Conservation (phyloP, 306 rosid species). For the Lagenaria siceraria region DNA sequence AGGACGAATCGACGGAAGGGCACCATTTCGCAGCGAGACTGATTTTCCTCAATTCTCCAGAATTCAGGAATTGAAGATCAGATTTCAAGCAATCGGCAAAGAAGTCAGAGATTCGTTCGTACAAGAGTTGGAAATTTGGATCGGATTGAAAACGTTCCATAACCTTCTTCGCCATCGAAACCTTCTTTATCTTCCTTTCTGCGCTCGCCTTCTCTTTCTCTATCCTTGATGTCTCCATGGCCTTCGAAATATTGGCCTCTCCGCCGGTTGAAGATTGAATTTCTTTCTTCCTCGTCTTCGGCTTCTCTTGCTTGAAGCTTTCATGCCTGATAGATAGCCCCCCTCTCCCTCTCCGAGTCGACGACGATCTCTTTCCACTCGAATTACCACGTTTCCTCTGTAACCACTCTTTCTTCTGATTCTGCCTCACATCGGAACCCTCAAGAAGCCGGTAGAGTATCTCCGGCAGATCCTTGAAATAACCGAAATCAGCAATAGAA, state of each 20-base stretch:
- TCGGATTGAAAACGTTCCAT: conserved; percentile 24
- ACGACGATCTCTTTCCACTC: not conserved
- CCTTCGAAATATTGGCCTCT: not conserved
- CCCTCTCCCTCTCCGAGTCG: not conserved
- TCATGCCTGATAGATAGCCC: not conserved
- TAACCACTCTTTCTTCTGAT: conserved; percentile 23
- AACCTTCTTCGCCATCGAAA: conserved; percentile 48
- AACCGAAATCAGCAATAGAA: conserved; percentile 47
- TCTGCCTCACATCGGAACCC: conserved; percentile 24
- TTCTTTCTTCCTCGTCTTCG: not conserved
- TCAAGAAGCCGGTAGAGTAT: conserved; percentile 45
- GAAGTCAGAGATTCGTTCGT: conserved; percentile 36
- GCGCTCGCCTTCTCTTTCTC: conserved; percentile 29
- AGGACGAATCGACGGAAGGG: conserved; percentile 59
- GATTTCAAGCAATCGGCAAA: conserved; percentile 39
- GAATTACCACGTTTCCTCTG: not conserved
- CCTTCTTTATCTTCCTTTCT: conserved; percentile 23
- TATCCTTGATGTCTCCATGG: not conserved
- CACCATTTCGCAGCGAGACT: conserved; percentile 76
- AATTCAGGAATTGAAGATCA: conserved; percentile 30
- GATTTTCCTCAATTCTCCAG: conserved; percentile 15
- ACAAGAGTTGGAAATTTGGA: conserved; percentile 22
- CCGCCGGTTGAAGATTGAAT: not conserved
- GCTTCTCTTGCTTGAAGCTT: not conserved
- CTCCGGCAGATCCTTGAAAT: conserved; percentile 65